A percentile compares a stretch with the other conserved stretches of the same genome.
These are phyloP conservation scores for Verruconis gallopava DNA, from an alignment of 2,329 filamentous ascomycete genomes.

Conservation along the genomic window DNA sequence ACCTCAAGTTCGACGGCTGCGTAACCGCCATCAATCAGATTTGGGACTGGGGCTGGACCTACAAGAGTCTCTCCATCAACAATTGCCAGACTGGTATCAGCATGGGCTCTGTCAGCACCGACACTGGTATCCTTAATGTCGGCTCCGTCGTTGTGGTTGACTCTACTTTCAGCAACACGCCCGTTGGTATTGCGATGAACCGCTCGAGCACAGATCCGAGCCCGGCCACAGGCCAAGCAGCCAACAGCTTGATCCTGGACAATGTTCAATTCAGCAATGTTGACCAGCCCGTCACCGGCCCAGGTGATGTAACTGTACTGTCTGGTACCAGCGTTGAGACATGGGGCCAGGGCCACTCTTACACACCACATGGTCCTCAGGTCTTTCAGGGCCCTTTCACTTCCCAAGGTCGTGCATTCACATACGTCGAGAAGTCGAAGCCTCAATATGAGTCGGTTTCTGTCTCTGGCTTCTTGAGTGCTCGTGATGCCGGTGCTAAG, in stretches of 20 bases:
- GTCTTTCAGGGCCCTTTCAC: constrained; percentile 43
- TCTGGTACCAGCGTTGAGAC: constrained; percentile 56
- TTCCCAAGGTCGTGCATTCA: constrained; percentile 47
- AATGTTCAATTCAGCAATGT: constrained; percentile 71
- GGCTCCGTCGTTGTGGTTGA: constrained; percentile 63
- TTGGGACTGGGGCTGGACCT: constrained; percentile 9
- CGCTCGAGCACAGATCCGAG: constrained; percentile 57
- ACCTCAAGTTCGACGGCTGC: constrained; percentile 43
- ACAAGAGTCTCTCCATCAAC: constrained; percentile 27
- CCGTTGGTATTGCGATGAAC: constrained; percentile 57
- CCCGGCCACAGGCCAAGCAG: constrained; percentile 62
- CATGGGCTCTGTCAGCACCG: constrained; percentile 40
- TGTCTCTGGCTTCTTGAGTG: constrained; percentile 53
- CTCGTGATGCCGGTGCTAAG: constrained; percentile 26
- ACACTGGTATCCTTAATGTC: constrained; percentile 68
- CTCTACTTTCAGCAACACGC: constrained; percentile 63
- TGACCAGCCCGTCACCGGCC: constrained; percentile 53
- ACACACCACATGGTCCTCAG: constrained; percentile 39
- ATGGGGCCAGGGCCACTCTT: constrained; percentile 71
- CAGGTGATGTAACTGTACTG: constrained; percentile 48
- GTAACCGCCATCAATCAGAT: constrained; percentile 16
- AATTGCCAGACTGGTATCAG: constrained; percentile 45
- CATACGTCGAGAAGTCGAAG: constrained; percentile 31
- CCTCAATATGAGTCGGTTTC: constrained; percentile 35
- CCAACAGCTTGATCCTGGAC: constrained; percentile 72